These are phyloP conservation scores for Neurospora tetrasperma DNA, from an alignment of 495 filamentous ascomycete genomes.

Conservation along the genomic window DNA sequence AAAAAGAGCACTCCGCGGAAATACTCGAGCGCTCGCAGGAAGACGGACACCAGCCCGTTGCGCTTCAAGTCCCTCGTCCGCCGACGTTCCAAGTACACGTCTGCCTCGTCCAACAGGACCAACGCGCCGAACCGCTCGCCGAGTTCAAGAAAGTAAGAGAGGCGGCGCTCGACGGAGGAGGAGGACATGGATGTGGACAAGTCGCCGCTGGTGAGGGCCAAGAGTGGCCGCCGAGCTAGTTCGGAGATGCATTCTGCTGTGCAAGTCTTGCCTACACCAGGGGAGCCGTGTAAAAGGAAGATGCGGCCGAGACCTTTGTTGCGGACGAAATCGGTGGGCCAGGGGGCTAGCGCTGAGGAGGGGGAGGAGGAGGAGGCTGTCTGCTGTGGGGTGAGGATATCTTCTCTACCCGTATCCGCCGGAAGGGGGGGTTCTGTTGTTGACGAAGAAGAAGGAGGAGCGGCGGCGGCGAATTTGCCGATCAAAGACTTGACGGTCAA, in stretches of 20 bases:
- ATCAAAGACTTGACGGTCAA: slow-evolving; percentile 32
- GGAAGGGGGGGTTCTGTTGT: no score
- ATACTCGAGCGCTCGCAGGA: slow-evolving; percentile 33
- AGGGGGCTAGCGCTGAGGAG: slow-evolving; percentile 22
- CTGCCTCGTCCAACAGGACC: slow-evolving; percentile 35
- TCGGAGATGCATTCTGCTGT: slow-evolving; percentile 37
- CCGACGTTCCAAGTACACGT: slow-evolving; percentile 51
- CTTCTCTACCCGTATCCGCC: neutral
- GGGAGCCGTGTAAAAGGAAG: slow-evolving; percentile 42
- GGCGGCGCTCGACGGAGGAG: slow-evolving; percentile 24
- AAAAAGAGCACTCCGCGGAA: slow-evolving; percentile 33
- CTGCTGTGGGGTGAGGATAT: neutral
- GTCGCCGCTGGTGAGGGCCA: slow-evolving; percentile 31
- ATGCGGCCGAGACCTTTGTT: slow-evolving; percentile 41
- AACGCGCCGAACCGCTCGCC: slow-evolving; percentile 35
- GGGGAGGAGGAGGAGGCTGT: slow-evolving; percentile 12
- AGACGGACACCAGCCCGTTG: slow-evolving; percentile 67
- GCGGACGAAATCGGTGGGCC: slow-evolving; percentile 33
- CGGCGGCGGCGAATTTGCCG: slow-evolving; percentile 21
- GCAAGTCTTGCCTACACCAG: slow-evolving; percentile 42
- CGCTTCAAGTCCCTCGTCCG: slow-evolving; percentile 60
- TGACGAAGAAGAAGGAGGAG: neutral
- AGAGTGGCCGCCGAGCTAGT: slow-evolving; percentile 26
- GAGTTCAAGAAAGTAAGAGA: slow-evolving; percentile 30
- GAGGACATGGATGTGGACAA: slow-evolving; percentile 18